A percentile compares a stretch with the other conserved stretches of the same genome.
Conservation (phyloP, 495 filamentous ascomycete species). For the Astrothelium macrocarpum region DNA sequence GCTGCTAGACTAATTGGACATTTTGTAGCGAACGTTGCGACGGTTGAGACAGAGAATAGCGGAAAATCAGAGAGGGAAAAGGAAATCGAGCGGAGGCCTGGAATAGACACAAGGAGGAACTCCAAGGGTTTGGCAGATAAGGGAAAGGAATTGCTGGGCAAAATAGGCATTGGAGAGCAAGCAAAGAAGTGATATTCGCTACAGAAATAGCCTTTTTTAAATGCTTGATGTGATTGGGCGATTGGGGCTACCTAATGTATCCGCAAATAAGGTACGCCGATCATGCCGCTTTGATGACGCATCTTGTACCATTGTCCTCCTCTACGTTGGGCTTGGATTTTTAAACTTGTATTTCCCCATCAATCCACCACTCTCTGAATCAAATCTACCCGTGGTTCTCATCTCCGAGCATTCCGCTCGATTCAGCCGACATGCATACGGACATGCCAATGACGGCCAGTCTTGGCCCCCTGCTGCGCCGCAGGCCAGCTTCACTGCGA, state of each 20-base stretch:
- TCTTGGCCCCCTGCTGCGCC: neutral
- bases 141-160: constrained; percentile 21
- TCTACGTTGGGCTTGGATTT: neutral
- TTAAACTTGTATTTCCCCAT: neutral
- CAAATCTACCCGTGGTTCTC: neutral
- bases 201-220: neutral
- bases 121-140: constrained; percentile 18
- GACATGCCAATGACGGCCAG: neutral
- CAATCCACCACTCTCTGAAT: neutral
- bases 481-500: neutral
- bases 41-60: neutral
- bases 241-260: too few species aligned
- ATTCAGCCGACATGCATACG: neutral
- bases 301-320: neutral
- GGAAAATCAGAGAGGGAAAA: neutral
- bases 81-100: constrained; percentile 3
- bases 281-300: constrained; percentile 2
- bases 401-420: too few species aligned
- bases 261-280: too few species aligned
- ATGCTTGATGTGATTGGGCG: neutral
- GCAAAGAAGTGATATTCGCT: constrained; percentile 1
- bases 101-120: constrained; percentile 12
- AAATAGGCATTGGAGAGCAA: constrained; percentile 11
- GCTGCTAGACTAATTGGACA: neutral
- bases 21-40: constrained; percentile 3